Evolutionary conservation across 148 eudicot species (phyloP), one percentile per base, ranked within the genome.

Genomic region (Arctostaphylos glauca): DNA sequence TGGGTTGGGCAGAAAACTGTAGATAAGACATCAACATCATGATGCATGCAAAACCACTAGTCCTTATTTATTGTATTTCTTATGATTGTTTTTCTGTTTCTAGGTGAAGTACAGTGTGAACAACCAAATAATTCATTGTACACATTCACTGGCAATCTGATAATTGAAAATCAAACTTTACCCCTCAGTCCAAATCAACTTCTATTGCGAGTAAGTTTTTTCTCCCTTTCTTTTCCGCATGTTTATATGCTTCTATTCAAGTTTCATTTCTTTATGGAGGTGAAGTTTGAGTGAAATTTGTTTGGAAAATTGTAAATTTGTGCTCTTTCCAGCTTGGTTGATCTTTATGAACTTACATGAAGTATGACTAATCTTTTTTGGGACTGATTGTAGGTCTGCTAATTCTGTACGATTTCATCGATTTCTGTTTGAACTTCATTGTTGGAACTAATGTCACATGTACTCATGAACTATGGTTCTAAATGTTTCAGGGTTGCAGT

Each of bases 121-220:
- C 98, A 96, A 84, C 98, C 99, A 81, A 96, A 94, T 85, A 96
- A 96, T 90, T 96, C 99, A 13, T 88, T 96, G 84, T 96, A 96
- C 87, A 96, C 99, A 19, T 94, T 92, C 85, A 94, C 98, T 83
- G 99, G 99, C 52, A 96, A 96, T 88, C 91, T 96, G 89, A 91
- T 93, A 75, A 83, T 91, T 81, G 89, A 96, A 71, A 87, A 90
- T 89, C 99, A 96, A 86, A 96, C 94, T 18, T 81, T 96, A 84
- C 97, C 99, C 72, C 90, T 96, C 58, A 89, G 91, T 83, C 99
- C 99, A 79, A 96, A 93, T 84, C 99, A 94, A 88, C 92, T 96
- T 86, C 87, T 96, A 82, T 84, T 96, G 86, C 91, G 99, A 74
- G 99, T 96, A 92, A 83, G 91, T 25, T 59, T 48, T 79, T 58